Base-by-base conservation (phyloP, 495 filamentous ascomycete genomes). In the Venustampulla echinocandica region DNA sequence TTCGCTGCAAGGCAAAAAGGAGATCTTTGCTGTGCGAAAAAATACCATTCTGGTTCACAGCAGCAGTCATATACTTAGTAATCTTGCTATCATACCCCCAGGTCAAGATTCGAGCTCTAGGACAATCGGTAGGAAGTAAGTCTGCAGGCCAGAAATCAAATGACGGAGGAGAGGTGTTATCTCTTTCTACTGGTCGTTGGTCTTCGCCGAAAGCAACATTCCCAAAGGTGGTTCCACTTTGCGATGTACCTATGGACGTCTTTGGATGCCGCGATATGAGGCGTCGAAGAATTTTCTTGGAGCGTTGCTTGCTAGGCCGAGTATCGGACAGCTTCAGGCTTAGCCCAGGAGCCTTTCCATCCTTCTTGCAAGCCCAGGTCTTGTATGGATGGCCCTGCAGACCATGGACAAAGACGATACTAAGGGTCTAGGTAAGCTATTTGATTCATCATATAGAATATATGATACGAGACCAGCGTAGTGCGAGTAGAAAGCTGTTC, bases 1-100 rank as follows among this genome's bases (percentile, higher is more conserved):
- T 24, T 13, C 23, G 13, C 23, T 24, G 13, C 39, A 42, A 20
- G 4, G 39, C 25, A 32, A 53, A 44, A 7, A 69, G 50, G 10
- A 69, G 50, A 49, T 69, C 62, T 40, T 52, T 60, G 10, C 50
- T 55, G 37, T 65, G 56, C 58, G 37, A 33, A 6, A 5, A 37
- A 11, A 10, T 10, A 15, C 15, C 17, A 18, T 17, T 6, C 15
- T 37, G 34, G 34, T 37, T 33, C 14, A n/a, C 17, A 17, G 42
- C 10, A 10, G 40, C 18, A 0, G 33, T 51, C 1, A 60, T 46
- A 14, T 36, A 39, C 33, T 61, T 58, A 9, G 59, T 50, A 19
- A 68, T 47, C 15, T 60, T 55, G 30, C 47, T 61, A 50, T 67
- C 64, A 43, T 67, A 69, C 1, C 64, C 64, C 35, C 52, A 69